Evolutionary conservation across 805 yeast species (phyloP).

Genomic region (Kuraishia molischiana): DNA sequence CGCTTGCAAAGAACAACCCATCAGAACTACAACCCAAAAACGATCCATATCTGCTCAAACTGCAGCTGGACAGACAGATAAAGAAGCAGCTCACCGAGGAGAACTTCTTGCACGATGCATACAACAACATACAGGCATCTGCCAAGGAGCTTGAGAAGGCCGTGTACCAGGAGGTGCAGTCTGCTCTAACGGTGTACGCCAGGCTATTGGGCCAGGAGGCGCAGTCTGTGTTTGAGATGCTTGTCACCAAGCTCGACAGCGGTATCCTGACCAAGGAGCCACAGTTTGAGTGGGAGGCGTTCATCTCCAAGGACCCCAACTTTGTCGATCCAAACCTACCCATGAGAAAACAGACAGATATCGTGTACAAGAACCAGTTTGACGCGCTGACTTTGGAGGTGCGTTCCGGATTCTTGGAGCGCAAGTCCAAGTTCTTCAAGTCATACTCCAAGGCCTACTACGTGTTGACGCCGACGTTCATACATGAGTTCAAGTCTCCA

Average conservation of each 20-base stretch:
- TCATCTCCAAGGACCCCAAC: conserved; percentile 60
- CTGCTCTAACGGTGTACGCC: conserved; percentile 65
- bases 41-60: conserved; percentile 78
- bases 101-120: conserved; percentile 82
- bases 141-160: conserved; percentile 85
- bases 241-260: conserved; percentile 54
- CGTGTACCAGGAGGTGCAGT: conserved; percentile 80
- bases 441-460: conserved; percentile 89
- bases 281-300: conserved; percentile 81
- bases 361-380: conserved; percentile 56
- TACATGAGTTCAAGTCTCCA: conserved; percentile 82
- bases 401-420: conserved; percentile 73
- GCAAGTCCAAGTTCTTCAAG: conserved; percentile 85
- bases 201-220: conserved; percentile 65
- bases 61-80: conserved; percentile 65
- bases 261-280: conserved; percentile 75
- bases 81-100: conserved; percentile 75
- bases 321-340: conserved; percentile 58
- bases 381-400: conserved; percentile 62
- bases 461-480: conserved; percentile 77
- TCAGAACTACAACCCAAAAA: conserved; percentile 37
- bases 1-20: conserved; percentile 42
- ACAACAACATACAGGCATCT: conserved; percentile 73
- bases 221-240: conserved; percentile 54
- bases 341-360: conserved; percentile 50